Evolutionary conservation across 1,139 yeast species (phyloP).

Genomic region (Entelexis paramagnoliae): DNA sequence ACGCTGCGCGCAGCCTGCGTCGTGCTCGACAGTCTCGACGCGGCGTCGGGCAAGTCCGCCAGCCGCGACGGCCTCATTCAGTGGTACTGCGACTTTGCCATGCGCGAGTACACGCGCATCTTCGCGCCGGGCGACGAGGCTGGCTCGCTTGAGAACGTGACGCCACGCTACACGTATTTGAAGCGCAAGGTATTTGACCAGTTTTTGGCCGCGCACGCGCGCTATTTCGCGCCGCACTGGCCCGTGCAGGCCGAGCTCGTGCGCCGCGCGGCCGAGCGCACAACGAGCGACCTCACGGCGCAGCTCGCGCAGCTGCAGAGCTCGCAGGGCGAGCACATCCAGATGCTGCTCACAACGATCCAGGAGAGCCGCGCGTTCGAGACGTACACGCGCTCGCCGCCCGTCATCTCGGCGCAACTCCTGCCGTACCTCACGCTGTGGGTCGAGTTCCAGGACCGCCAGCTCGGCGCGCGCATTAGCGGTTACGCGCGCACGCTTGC

Average conservation of each 20-base stretch:
- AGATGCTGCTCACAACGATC: conserved; percentile 48
- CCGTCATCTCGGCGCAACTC: conserved; percentile 11
- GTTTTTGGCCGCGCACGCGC: conserved; percentile 33
- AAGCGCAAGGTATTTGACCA: conserved; percentile 41
- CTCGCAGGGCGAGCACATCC: conserved; percentile 38
- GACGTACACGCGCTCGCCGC: conserved; percentile 33
- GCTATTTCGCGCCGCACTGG: conserved; percentile 65
- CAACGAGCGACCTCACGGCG: conserved; percentile 53
- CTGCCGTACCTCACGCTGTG: conserved; percentile 78
- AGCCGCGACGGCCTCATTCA: conserved; percentile 52
- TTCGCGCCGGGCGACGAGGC: conserved; percentile 81
- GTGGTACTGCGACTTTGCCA: conserved; percentile 64
- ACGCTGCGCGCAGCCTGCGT: conserved; percentile 52
- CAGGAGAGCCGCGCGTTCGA: conserved; percentile 73
- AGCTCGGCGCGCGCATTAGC: conserved; percentile 48
- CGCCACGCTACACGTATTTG: conserved; percentile 71
- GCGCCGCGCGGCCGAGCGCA: conserved; percentile 53
- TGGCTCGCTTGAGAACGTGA: conserved; percentile 78
- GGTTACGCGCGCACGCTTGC: conserved; percentile 23
- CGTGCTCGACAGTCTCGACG: conserved; percentile 50
- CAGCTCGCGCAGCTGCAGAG: conserved; percentile 32
- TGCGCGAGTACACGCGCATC: conserved; percentile 64
- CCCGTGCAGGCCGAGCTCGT: conserved; percentile 53
- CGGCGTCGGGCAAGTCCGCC: conserved; percentile 36
- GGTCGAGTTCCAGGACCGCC: conserved; percentile 75